Base-by-base conservation (phyloP, 2,329 filamentous ascomycete genomes). In the Aspergillus brasiliensis region DNA sequence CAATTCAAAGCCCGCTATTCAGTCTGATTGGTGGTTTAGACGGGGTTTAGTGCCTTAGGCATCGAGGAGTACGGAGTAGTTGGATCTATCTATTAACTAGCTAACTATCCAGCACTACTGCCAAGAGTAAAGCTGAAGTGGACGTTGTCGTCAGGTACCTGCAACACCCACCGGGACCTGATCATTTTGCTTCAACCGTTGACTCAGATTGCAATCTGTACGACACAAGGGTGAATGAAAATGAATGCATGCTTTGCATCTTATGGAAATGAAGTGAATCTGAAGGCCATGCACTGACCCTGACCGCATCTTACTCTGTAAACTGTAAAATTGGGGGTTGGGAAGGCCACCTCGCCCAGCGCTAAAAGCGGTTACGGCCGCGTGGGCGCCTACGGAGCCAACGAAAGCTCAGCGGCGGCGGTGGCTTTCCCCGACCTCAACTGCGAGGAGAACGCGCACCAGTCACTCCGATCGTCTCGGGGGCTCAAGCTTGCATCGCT, bases 331-430 rank as follows among this genome's bases (percentile, higher is more conserved):
- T 34, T 34, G 31, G 59, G 62, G 59, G 47, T 23, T 60, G 46
- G 54, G 46, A 57, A 42, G 27, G 47, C 34, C 34, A 59, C 25
- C 37, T 46, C 28, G 19, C 31, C 54, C 25, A 73, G 69, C 67
- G 67, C 65, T 63, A 67, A 69, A 62, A 59, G 67, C 67, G 67
- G 67, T 61, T 67, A 65, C 55, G 56, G 47, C 59, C 58, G 58
- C 51, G 52, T 62, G 62, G 60, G 66, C 67, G 67, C 55, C 51
- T 68, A 67, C 37, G 56, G 56, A 66, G 53, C 66, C 66, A 65
- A 67, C 62, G 49, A 63, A 48, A 58, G 58, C 10, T 46, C 56
- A 58, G 58, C 63, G 56, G 60, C 57, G 58, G 63, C 59, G 64
- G 64, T 63, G 57, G 59, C 58, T 62, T 60, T 63, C 61, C 61